Percentiles rank a stretch among this genome's conserved stretches.
phyloP scores from a whole-genome alignment of 768 basidiomycete species.

The Mycena rosella region DNA sequence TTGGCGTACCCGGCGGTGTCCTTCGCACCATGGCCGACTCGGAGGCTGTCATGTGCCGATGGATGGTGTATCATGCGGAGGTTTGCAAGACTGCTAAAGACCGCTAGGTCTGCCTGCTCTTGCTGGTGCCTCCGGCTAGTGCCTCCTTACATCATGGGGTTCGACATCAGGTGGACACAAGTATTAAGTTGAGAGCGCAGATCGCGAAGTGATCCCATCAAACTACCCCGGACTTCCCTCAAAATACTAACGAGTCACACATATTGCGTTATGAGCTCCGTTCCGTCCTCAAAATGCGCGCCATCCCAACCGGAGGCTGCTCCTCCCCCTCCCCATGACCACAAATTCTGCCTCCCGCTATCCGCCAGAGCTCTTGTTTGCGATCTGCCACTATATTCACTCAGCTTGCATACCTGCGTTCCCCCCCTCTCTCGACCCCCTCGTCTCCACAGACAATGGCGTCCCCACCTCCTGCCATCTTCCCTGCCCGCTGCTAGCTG shows the following conservation, averaged over 20 bases:
- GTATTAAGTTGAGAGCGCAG: too few relatives aligned
- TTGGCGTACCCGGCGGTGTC: too few relatives aligned
- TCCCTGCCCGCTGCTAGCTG: constrained; percentile 79
- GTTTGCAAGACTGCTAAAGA: too few relatives aligned
- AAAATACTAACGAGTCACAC: background rate
- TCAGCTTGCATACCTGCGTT: constrained; percentile 69
- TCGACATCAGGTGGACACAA: too few relatives aligned
- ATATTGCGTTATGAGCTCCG: constrained; percentile 26
- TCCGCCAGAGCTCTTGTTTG: constrained; percentile 79
- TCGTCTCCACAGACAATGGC: constrained; percentile 59
- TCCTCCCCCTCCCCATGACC: constrained; percentile 45
- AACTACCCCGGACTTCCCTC: too few relatives aligned
- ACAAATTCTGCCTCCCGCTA: constrained; percentile 57
- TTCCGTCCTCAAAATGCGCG: constrained; percentile 15
- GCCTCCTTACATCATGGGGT: too few relatives aligned
- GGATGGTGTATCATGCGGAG: background rate
- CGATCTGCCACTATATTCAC: constrained; percentile 81
- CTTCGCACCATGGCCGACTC: background rate
- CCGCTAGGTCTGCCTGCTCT: too few relatives aligned
- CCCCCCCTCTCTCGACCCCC: constrained; percentile 77
- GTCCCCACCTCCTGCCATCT: constrained; percentile 78
- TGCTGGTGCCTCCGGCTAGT: too few relatives aligned
- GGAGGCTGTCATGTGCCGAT: constrained; percentile 16
- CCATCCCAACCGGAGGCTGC: background rate
- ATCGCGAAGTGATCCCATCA: too few relatives aligned